A percentile compares a stretch with the other conserved stretches of the same genome.
Conservation (phyloP, 2,329 filamentous ascomycete genomes). For the Arthrobotrys conoides region DNA sequence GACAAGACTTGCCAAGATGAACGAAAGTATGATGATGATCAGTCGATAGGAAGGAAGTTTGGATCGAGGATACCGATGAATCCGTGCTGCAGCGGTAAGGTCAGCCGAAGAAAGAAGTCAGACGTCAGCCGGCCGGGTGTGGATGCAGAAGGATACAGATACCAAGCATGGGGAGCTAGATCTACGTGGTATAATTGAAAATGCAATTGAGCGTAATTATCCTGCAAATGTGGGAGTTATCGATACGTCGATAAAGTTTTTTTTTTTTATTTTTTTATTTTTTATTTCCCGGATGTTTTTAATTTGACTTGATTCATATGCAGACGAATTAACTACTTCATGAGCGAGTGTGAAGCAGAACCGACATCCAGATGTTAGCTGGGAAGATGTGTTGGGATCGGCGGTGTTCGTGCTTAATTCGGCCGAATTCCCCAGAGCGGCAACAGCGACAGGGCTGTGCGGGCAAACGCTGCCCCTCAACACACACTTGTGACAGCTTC, state of each 20-base stretch:
- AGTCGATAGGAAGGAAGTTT: slow-evolving; percentile 11
- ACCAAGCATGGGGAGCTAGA: background rate
- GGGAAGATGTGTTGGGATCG: slow-evolving; percentile 13
- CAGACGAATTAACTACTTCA: background rate
- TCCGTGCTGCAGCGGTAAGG: slow-evolving; percentile 11
- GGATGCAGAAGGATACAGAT: slow-evolving; percentile 10
- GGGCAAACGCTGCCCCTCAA: slow-evolving; percentile 42
- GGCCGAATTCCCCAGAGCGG: slow-evolving; percentile 24
- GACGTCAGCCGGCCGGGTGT: background rate
- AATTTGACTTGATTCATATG: background rate
- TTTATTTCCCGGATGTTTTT: background rate
- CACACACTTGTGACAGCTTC: slow-evolving; percentile 52
- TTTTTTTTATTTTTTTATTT: too few species aligned
- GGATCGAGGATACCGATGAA: slow-evolving; percentile 3
- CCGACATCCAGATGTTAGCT: background rate
- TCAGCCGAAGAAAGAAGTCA: slow-evolving; percentile 15
- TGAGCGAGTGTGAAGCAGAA: background rate
- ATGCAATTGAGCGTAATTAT: background rate
- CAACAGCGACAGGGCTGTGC: slow-evolving; percentile 23
- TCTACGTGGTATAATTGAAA: background rate
- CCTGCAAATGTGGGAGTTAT: background rate
- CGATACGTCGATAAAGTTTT: slow-evolving; percentile 3
- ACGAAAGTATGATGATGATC: slow-evolving; percentile 8
- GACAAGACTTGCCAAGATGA: slow-evolving; percentile 14
- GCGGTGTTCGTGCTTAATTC: background rate